Evolutionary conservation across 306 rosid species (phyloP), one percentile per base, ranked within the genome.

Genomic region (Cicer yamashitae): DNA sequence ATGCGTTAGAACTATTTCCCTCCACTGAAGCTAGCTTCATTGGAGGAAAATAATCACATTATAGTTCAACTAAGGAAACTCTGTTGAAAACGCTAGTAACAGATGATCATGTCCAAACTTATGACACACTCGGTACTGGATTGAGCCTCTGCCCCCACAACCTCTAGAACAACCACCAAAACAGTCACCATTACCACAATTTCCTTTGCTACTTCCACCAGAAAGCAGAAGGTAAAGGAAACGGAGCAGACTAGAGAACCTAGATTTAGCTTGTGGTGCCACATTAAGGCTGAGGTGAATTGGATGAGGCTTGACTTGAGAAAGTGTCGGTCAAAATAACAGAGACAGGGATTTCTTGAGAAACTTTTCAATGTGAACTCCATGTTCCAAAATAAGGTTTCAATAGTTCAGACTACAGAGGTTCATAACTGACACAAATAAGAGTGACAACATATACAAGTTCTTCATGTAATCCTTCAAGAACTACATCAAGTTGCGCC

Each of bases 1-100:
- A 91, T 88, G 86, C 67, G 5, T 30, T 30, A 30, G 37, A 30
- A 30, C 5, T 30, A 30, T 30, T 30, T 30, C 37, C 37, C 1
- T 30, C 37, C 5, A 30, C 5, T 30, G 37, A 30, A 3, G 37
- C 40, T 20, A 43, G 15, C 53, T 65, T 91, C 71, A 76, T 85
- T 70, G 11, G 20, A 62, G 4, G 68, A 17, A 62, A 39, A 62
- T 39, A 62, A 62, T 62, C 48, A 14, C 39, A 38, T 9, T 47
- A 39, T 14, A 62, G 14, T 8, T 47, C 10, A 14, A 14, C 11
- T 4, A 14, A 37, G 67, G 20, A 39, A 63, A 63, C 20, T 37
- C 46, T 39, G 30, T 14, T 15, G 12, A 38, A 38, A 60, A 61
- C 1, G 67, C 7, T 38, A n/a, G 6, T n/a, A 62, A 39, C 48